Evolutionary conservation across 2,329 filamentous ascomycete species (phyloP), one percentile per base, ranked within the genome.

Genomic region (Diaporthe caulivora): DNA sequence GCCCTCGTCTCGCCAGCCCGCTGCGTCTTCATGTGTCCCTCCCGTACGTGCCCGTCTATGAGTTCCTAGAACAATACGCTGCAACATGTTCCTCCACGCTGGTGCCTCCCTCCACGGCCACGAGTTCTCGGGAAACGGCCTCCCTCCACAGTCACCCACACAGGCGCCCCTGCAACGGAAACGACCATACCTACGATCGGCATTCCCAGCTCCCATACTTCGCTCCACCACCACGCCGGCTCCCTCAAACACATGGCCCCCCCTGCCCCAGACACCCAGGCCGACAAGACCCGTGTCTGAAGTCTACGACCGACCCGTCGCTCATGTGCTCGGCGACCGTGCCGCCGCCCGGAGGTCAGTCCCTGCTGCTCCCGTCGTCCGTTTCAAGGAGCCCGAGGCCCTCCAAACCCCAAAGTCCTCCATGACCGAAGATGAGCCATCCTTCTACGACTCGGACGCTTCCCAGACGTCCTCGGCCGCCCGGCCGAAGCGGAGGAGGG

Each of bases 101-200:
- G 89, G 88, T 58, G 89, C 89, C 65, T 87, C 88, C 81, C 83
- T 91, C 26, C 89, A 91, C 78, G 89, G 89, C 79, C 89, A 91
- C 78, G 88, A 91, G 79, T 91, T 88, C 77, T 89, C 88, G 40
- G 80, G 47, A 15, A 81, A 72, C 81, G 81, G 62, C 62, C 62
- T 57, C 78, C 81, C 70, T 72, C 80, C 31, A 77, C 81, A 40
- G 6, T 78, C 79, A 51, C 55, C 55, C 21, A 71, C 76, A 81
- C 71, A 81, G 80, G 75, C 80, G 81, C 53, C 78, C 80, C 31
- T 80, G 77, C 54, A 78, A 77, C 74, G 79, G 75, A 83, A 82
- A 53, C 79, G 82, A n/a, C 81, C 84, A 15, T 81, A 87, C 8
- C 76, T 88, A 47, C 83, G 84, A 70, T 85, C 86, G 7, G 81